Conservation (phyloP, 208 protist species). For the Acanthamoeba polyphaga region DNA sequence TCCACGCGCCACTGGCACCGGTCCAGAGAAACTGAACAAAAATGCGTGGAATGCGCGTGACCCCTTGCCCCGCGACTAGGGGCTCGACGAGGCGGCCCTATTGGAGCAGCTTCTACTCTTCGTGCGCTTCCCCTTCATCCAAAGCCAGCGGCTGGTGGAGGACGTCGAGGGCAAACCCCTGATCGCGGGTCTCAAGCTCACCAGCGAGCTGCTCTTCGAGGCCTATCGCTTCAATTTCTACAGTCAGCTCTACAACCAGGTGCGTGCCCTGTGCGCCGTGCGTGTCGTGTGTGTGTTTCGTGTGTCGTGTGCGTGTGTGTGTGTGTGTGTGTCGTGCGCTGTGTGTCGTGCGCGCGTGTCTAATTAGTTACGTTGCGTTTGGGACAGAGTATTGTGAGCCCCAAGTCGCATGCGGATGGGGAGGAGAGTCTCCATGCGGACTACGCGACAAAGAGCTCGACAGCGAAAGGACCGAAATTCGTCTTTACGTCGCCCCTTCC, state of each 20-base stretch:
- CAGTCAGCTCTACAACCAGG: slow-evolving; percentile 43
- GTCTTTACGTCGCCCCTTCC: background rate
- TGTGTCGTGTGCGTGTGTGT: background rate
- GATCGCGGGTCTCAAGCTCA: background rate
- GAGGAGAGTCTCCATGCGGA: background rate
- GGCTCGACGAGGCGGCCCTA: background rate
- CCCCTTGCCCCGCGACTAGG: background rate
- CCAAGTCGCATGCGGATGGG: background rate
- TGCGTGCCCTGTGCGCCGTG: background rate
- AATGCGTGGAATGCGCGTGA: background rate
- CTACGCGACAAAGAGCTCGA: background rate
- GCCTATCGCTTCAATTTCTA: slow-evolving; percentile 51
- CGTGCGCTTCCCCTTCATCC: slow-evolving; percentile 48
- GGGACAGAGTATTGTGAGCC: background rate
- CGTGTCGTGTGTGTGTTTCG: background rate
- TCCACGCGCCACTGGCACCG: background rate
- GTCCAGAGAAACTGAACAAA: no score
- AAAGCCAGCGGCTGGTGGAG: background rate
- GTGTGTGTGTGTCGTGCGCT: background rate
- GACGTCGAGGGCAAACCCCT: background rate
- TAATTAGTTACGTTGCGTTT: background rate
- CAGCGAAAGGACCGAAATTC: background rate
- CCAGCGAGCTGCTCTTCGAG: background rate
- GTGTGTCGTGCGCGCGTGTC: background rate
- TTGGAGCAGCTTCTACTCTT: slow-evolving; percentile 19